Conservation (phyloP, 2,329 filamentous ascomycete species). For the Fusarium sp. region DNA sequence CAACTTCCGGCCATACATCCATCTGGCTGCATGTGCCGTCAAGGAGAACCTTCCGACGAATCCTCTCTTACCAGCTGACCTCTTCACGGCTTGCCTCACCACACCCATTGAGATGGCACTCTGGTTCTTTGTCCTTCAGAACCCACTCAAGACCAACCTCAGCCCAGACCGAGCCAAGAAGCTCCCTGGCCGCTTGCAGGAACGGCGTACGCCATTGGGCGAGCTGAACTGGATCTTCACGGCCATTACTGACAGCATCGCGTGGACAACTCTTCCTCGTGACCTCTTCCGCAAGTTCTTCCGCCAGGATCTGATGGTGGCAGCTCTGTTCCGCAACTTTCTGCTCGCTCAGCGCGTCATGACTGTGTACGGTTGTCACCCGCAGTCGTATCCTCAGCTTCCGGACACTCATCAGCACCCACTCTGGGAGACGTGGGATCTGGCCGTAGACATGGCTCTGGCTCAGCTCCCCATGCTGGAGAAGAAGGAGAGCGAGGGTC, state of each 20-base stretch:
- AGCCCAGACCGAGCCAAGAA: slow-evolving; percentile 84
- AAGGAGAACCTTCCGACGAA: slow-evolving; percentile 96
- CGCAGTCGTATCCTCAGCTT: slow-evolving; percentile 88
- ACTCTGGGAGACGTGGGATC: slow-evolving; percentile 96
- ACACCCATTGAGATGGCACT: slow-evolving; percentile 98
- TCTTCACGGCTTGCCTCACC: slow-evolving; percentile 95
- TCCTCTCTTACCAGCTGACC: slow-evolving; percentile 87
- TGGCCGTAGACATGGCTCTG: slow-evolving; percentile 94
- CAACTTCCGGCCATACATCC: slow-evolving; percentile 74
- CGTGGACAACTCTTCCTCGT: slow-evolving; percentile 92
- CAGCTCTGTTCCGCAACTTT: slow-evolving; percentile 95
- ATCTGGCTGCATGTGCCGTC: slow-evolving; percentile 87
- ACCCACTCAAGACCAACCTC: slow-evolving; percentile 73
- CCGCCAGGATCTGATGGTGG: slow-evolving; percentile 98
- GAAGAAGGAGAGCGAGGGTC: slow-evolving; percentile 74
- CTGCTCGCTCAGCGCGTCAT: slow-evolving; percentile 93
- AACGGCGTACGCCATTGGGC: slow-evolving; percentile 89
- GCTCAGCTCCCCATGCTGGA: slow-evolving; percentile 88
- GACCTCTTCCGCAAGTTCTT: slow-evolving; percentile 96
- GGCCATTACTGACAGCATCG: slow-evolving; percentile 97
- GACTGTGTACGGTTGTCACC: slow-evolving; percentile 94
- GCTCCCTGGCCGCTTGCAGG: slow-evolving; percentile 89
- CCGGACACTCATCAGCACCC: slow-evolving; percentile 95
- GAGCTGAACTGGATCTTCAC: slow-evolving; percentile 99
- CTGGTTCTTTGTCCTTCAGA: slow-evolving; percentile 95